Conservation (phyloP, 148 eudicot species). For the Salicornia ramosissima region DNA sequence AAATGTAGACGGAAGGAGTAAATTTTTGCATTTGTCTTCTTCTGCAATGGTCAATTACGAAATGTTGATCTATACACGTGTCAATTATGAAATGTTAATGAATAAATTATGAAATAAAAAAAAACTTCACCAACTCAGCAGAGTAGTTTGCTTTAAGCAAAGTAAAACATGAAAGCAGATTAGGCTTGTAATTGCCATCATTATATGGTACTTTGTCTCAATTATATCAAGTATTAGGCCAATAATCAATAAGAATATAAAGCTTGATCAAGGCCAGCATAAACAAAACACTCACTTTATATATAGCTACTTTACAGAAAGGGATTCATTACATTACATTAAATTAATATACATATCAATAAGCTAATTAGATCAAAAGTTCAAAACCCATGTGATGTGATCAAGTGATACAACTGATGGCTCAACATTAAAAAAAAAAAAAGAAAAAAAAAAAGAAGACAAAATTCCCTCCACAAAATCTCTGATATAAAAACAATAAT, state of each 20-base stretch:
- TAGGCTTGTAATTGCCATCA: constrained; percentile 25
- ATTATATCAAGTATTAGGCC: constrained; percentile 4
- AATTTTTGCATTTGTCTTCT: too few relatives aligned
- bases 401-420: constrained; percentile 19
- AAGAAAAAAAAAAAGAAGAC: neutral
- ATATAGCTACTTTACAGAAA: constrained; percentile 38
- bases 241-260: neutral
- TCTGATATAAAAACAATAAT: constrained; percentile 6
- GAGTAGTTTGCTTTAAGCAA: constrained; percentile 34
- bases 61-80: too few relatives aligned
- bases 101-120: too few relatives aligned
- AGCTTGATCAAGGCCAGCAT: constrained; percentile 10
- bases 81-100: too few relatives aligned
- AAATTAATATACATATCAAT: constrained; percentile 31
- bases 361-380: constrained; percentile 23
- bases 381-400: constrained; percentile 30
- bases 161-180: constrained; percentile 21
- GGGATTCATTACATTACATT: constrained; percentile 19
- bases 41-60: too few relatives aligned
- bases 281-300: constrained; percentile 30
- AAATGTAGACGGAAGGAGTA: too few relatives aligned
- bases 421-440: too few relatives aligned
- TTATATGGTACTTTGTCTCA: constrained; percentile 18
- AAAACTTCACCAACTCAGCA: constrained; percentile 11
- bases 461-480: constrained; percentile 21